Percentiles rank a stretch among this genome's conserved stretches.
phyloP scores from a whole-genome alignment of 2,329 filamentous ascomycete genomes.

The Colletotrichum karsti region DNA sequence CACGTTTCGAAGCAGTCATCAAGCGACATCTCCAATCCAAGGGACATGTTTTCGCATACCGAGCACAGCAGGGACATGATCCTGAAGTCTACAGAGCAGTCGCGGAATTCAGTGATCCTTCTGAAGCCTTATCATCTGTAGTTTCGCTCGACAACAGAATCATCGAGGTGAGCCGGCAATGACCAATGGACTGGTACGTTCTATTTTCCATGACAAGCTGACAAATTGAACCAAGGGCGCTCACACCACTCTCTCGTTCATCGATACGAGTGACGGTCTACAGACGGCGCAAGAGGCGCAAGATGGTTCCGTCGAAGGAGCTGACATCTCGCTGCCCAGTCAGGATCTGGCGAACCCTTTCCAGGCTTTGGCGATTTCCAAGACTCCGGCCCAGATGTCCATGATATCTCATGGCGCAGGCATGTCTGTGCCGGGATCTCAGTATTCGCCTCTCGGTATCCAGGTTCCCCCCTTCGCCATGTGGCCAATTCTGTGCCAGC shows the following conservation, averaged over 20 bases:
- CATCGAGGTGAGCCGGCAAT: slow-evolving; percentile 13
- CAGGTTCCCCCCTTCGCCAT: slow-evolving; percentile 37
- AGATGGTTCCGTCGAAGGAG: neutral
- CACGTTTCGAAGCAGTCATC: slow-evolving; percentile 1
- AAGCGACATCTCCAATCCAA: slow-evolving; percentile 17
- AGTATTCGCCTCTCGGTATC: slow-evolving; percentile 25
- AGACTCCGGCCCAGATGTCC: neutral
- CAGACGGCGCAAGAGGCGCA: neutral
- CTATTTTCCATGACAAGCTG: neutral
- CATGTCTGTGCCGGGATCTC: neutral
- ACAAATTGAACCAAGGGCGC: neutral
- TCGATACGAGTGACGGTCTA: neutral
- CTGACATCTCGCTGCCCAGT: neutral
- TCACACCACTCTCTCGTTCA: slow-evolving; percentile 12
- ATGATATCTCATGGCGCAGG: neutral
- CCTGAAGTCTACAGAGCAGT: slow-evolving; percentile 8
- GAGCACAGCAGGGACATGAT: neutral
- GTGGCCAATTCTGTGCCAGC: slow-evolving; percentile 44
- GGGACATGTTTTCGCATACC: slow-evolving; percentile 11
- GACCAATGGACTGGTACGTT: neutral
- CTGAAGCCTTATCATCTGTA: slow-evolving; percentile 1
- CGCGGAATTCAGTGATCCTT: slow-evolving; percentile 8
- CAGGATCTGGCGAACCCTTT: slow-evolving; percentile 18
- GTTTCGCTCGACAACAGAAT: slow-evolving; percentile 9
- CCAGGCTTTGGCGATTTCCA: slow-evolving; percentile 17